Conservation (phyloP, 768 basidiomycete species). For the Russula sp. region DNA sequence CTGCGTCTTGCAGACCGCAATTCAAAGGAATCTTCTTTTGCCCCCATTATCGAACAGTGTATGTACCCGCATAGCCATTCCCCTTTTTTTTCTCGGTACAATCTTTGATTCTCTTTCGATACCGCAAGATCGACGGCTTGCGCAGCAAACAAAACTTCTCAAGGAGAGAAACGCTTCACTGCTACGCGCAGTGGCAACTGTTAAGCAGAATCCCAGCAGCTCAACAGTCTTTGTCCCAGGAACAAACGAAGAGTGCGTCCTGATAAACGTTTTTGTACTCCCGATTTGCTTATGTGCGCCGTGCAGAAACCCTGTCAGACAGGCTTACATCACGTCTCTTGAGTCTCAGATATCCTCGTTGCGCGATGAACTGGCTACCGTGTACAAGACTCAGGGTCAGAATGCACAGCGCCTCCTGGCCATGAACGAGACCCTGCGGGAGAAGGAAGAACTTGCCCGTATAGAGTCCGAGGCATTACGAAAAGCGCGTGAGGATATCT, state of each 20-base stretch:
- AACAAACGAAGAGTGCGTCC: constrained; percentile 64
- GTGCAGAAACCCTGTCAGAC: constrained; percentile 72
- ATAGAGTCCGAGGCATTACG: constrained; percentile 76
- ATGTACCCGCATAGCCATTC: constrained; percentile 31
- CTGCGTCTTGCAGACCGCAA: constrained; percentile 80
- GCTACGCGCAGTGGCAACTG: constrained; percentile 74
- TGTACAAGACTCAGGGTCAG: constrained; percentile 95
- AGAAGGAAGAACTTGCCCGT: constrained; percentile 84
- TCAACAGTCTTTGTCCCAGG: constrained; percentile 58
- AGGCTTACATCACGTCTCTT: constrained; percentile 85
- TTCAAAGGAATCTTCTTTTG: constrained; percentile 70
- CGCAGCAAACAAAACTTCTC: constrained; percentile 85
- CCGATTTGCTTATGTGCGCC: constrained; percentile 1
- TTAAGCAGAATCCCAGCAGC: constrained; percentile 54
- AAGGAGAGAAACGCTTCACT: constrained; percentile 90
- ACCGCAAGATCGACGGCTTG: constrained; percentile 74
- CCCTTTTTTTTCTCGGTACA: constrained; percentile 16
- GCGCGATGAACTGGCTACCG: constrained; percentile 86
- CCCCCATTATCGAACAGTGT: constrained; percentile 92
- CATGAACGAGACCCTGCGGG: constrained; percentile 92
- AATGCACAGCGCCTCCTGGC: constrained; percentile 88
- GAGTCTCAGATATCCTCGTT: constrained; percentile 91
- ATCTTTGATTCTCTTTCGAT: constrained; percentile 19
- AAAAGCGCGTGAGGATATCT: constrained; percentile 70
- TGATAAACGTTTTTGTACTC: background rate